A percentile compares a stretch with the other conserved stretches of the same genome.
Evolutionary conservation across 1,139 yeast species (phyloP).

Genomic region (Debaryomyces nepalensis): DNA sequence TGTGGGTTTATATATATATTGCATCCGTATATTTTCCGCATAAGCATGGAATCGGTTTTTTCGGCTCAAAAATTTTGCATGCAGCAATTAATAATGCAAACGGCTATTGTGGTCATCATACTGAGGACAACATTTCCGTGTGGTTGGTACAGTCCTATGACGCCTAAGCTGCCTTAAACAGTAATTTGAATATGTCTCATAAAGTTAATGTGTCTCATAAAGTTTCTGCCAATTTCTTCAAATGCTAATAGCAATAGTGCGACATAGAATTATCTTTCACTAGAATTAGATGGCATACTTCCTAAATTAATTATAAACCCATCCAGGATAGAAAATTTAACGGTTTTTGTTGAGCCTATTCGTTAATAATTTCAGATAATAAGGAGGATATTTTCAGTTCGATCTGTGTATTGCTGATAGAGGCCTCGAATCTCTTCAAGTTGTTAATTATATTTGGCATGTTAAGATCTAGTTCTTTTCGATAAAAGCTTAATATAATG

Average conservation of each 20-base stretch:
- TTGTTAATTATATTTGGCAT: not conserved
- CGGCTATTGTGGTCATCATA: not conserved
- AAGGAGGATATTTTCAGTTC: constrained; percentile 4
- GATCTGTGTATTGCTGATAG: not conserved
- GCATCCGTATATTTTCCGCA: not conserved
- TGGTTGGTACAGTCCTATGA: no score
- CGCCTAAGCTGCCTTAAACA: no score
- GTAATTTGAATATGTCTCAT: no score
- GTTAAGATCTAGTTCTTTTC: not conserved
- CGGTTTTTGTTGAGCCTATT: no score
- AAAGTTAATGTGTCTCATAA: no score
- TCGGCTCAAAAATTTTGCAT: not conserved
- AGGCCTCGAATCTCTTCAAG: constrained; percentile 1
- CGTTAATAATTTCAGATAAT: not conserved
- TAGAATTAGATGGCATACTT: no score
- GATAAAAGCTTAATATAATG: constrained; percentile 6
- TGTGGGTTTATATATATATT: not conserved
- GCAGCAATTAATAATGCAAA: not conserved
- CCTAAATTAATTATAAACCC: no score
- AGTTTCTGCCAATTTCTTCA: no score
- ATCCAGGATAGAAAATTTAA: no score
- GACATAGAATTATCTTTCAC: no score
- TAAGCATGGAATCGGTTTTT: not conserved
- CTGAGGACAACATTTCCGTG: no score
- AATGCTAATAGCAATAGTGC: no score